Conservation (phyloP, 352 stramenopile genomes). For the Elongisporangium prolatum region DNA sequence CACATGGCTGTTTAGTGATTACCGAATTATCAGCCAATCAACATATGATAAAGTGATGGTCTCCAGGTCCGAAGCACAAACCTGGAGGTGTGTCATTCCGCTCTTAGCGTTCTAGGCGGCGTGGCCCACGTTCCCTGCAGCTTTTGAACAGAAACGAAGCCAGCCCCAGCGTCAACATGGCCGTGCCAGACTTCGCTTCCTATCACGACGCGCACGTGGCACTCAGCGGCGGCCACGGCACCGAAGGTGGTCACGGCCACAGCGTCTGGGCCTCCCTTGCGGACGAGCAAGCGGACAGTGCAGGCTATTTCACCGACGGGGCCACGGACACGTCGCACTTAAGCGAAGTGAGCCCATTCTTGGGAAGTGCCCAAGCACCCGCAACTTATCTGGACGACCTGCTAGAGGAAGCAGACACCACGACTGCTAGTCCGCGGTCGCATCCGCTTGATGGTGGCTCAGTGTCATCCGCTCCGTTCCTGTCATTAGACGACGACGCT, state of each 20-base stretch:
- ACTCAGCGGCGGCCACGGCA: neutral
- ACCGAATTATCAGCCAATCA: conserved; percentile 4
- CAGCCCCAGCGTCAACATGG: neutral
- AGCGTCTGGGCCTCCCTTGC: neutral
- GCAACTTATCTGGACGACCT: conserved; percentile 47
- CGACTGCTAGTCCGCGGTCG: conserved; percentile 7
- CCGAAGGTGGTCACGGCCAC: neutral
- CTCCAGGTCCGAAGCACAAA: neutral
- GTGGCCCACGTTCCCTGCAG: neutral
- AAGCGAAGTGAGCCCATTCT: conserved; percentile 26
- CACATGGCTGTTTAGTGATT: neutral
- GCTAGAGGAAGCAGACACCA: conserved; percentile 10
- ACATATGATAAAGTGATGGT: neutral
- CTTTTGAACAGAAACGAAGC: conserved; percentile 1
- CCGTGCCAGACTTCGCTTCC: neutral
- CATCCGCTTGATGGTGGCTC: conserved; percentile 9
- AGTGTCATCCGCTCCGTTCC: conserved; percentile 14
- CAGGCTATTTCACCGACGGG: neutral
- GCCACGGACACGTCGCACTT: conserved; percentile 9
- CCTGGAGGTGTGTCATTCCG: neutral
- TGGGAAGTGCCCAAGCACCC: conserved; percentile 11
- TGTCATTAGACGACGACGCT: conserved; percentile 10
- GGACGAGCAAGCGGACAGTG: neutral
- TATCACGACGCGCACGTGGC: too few species aligned
- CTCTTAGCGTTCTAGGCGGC: neutral